Conservation (phyloP, 2,329 filamentous ascomycete genomes). For the Talaromyces atroroseus region DNA sequence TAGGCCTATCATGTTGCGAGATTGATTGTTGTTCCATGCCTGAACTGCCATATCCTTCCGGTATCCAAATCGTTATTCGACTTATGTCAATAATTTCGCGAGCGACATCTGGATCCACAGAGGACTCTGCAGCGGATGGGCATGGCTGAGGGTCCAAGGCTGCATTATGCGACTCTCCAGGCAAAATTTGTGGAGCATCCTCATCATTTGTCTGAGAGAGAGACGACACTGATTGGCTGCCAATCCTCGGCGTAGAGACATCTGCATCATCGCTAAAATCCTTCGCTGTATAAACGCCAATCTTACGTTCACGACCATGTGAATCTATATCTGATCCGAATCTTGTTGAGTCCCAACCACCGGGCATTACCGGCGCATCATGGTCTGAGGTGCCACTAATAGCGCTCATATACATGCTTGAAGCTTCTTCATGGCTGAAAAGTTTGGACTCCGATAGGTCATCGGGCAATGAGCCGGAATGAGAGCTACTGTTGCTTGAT, state of each 20-base stretch:
- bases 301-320: slow-evolving; percentile 1
- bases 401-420: slow-evolving; percentile 52
- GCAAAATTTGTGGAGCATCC: neutral
- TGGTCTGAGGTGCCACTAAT: slow-evolving; percentile 40
- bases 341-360: slow-evolving; percentile 36
- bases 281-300: neutral
- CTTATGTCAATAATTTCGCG: slow-evolving; percentile 34
- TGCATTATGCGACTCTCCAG: neutral
- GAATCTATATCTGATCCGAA: slow-evolving; percentile 14
- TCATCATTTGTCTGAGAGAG: neutral
- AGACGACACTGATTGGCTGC: slow-evolving; percentile 14
- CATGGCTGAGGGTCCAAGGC: slow-evolving; percentile 9
- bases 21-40: neutral
- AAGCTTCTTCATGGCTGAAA: slow-evolving; percentile 46
- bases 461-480: slow-evolving; percentile 19
- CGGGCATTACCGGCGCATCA: slow-evolving; percentile 35
- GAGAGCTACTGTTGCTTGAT: slow-evolving; percentile 21
- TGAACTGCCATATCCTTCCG: slow-evolving; percentile 11
- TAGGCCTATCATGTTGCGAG: neutral
- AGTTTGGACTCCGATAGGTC: slow-evolving; percentile 43
- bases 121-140: slow-evolving; percentile 16
- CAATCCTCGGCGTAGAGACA: slow-evolving; percentile 27
- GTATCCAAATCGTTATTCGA: slow-evolving; percentile 32
- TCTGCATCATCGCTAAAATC: slow-evolving; percentile 17
- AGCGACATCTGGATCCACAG: slow-evolving; percentile 24